Conservation (phyloP, 1,139 yeast genomes). For the Nakaseomyces delphensis region DNA sequence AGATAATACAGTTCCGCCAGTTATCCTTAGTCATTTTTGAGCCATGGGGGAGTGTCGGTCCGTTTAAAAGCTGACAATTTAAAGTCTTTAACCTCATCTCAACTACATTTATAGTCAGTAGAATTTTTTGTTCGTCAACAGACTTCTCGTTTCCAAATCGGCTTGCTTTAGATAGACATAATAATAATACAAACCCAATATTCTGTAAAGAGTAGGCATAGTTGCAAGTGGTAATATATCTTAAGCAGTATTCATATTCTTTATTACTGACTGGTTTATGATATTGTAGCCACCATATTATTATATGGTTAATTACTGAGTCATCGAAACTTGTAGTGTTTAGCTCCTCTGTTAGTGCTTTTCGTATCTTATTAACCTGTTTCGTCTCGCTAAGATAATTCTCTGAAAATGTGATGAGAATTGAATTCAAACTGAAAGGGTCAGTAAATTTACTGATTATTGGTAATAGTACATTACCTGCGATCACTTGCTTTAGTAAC, state of each 20-base stretch:
- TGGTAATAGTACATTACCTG: slow-evolving; percentile 49
- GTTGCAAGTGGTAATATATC: slow-evolving; percentile 15
- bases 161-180: slow-evolving; percentile 15
- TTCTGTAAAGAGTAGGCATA: neutral
- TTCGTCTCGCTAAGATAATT: slow-evolving; percentile 62
- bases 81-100: slow-evolving; percentile 27
- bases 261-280: slow-evolving; percentile 7
- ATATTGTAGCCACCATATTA: neutral
- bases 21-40: slow-evolving; percentile 32
- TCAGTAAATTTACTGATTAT: slow-evolving; percentile 52
- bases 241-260: slow-evolving; percentile 22
- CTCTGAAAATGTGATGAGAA: slow-evolving; percentile 53
- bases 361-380: slow-evolving; percentile 65
- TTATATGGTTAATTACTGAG: slow-evolving; percentile 13
- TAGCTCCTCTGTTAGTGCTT: slow-evolving; percentile 40
- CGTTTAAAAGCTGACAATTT: slow-evolving; percentile 8
- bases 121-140: slow-evolving; percentile 30
- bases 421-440: slow-evolving; percentile 68
- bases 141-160: slow-evolving; percentile 17
- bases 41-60: slow-evolving; percentile 7
- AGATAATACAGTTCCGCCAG: slow-evolving; percentile 22
- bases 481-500: slow-evolving; percentile 55
- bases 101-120: slow-evolving; percentile 30
- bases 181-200: slow-evolving; percentile 12
- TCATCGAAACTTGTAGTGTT: slow-evolving; percentile 24